phyloP scores from a whole-genome alignment of 2,329 filamentous ascomycete genomes.

The Neonectria punicea region DNA sequence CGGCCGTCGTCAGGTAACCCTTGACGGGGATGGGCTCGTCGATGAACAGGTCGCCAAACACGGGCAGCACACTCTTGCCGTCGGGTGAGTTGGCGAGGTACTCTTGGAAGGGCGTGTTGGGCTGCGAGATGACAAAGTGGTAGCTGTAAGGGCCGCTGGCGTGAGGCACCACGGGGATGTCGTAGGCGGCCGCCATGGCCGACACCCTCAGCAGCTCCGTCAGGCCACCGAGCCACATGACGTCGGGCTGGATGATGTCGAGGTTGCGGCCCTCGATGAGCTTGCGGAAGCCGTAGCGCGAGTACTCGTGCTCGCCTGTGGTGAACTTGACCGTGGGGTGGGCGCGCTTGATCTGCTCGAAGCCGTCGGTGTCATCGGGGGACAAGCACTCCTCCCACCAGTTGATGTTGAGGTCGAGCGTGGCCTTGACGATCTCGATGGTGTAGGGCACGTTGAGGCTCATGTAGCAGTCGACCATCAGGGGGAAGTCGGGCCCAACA shows the following conservation, averaged over 20 bases:
- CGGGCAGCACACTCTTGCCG: conserved; percentile 87
- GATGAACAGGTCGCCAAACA: conserved; percentile 90
- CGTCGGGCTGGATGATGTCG: conserved; percentile 94
- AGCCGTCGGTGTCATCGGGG: conserved; percentile 92
- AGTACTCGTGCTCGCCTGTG: conserved; percentile 96
- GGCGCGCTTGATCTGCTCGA: conserved; percentile 87
- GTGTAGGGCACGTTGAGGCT: conserved; percentile 92
- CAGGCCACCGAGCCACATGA: conserved; percentile 96
- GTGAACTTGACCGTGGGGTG: conserved; percentile 94
- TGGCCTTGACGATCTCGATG: conserved; percentile 87
- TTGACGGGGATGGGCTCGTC: conserved; percentile 90
- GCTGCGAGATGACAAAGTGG: conserved; percentile 93
- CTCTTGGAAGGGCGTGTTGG: conserved; percentile 94
- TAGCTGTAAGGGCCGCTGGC: conserved; percentile 95
- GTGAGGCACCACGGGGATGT: conserved; percentile 95
- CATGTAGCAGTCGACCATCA: conserved; percentile 99
- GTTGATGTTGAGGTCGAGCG: conserved; percentile 86
- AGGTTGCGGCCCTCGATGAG: conserved; percentile 90
- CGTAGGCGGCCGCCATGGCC: conserved; percentile 90
- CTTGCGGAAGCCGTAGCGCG: conserved; percentile 93
- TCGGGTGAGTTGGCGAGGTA: conserved; percentile 94
- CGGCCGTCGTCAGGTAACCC: conserved; percentile 81
- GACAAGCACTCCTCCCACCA: conserved; percentile 98
- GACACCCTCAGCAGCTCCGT: conserved; percentile 92
- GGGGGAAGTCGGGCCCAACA: conserved; percentile 88